Evolutionary conservation across 345 rosid genomes (phyloP).

Genomic region (Brassica carinata): DNA sequence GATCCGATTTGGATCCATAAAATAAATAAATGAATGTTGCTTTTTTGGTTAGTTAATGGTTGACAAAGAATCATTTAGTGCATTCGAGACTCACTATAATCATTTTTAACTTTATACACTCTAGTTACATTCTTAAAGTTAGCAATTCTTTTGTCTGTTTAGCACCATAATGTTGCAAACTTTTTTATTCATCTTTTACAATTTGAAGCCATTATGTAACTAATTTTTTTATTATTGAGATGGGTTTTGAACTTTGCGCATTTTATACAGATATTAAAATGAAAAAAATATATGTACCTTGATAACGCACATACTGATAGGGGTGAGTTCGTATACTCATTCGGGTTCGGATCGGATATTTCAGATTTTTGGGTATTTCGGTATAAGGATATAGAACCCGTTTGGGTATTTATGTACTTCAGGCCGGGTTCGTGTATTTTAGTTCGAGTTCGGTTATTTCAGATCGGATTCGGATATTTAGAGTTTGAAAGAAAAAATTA

Average conservation of each 20-base stretch:
- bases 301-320: too few species aligned
- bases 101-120: constrained; percentile 17
- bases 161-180: neutral
- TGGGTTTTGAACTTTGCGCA: neutral
- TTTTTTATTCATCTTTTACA: neutral
- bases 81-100: constrained; percentile 17
- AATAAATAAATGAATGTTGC: too few species aligned
- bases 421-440: too few species aligned
- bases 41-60: constrained; percentile 10
- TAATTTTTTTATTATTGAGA: neutral
- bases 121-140: neutral
- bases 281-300: neutral
- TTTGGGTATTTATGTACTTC: too few species aligned
- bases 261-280: neutral
- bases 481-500: too few species aligned
- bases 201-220: neutral
- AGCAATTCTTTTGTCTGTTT: neutral
- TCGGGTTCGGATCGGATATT: too few species aligned
- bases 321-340: too few species aligned
- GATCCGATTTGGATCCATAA: too few species aligned
- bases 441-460: too few species aligned
- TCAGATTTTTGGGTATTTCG: too few species aligned
- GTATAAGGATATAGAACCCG: too few species aligned
- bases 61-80: constrained; percentile 16
- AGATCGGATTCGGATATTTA: too few species aligned